Evolutionary conservation across 306 rosid genomes (phyloP).

Genomic region (Prinsepia uniflora): DNA sequence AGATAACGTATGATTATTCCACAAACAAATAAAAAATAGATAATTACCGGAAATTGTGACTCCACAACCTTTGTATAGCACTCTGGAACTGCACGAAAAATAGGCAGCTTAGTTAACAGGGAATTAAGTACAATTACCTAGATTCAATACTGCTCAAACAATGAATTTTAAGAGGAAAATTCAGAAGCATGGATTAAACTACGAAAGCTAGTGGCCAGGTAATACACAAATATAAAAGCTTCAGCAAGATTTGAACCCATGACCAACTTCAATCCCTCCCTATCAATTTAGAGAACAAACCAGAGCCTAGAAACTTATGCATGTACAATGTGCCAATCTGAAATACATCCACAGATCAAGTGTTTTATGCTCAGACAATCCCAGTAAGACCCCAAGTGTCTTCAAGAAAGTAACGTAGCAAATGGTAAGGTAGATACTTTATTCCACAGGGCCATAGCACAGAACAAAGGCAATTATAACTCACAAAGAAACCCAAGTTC

Average conservation of each 20-base stretch:
- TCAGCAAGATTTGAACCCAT: slow-evolving; percentile 4
- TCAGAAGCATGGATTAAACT: not conserved
- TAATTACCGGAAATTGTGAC: slow-evolving; percentile 68
- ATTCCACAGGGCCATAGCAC: not conserved
- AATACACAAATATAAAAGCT: not conserved
- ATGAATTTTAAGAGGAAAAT: not conserved
- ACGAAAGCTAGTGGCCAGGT: not conserved
- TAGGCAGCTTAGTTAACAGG: slow-evolving; percentile 19
- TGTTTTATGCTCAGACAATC: not conserved
- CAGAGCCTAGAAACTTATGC: not conserved
- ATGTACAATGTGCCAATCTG: not conserved
- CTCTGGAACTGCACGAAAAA: slow-evolving; percentile 67
- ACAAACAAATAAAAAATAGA: slow-evolving; percentile 13
- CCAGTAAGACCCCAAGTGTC: not conserved
- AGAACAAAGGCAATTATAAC: not conserved
- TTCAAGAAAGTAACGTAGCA: not conserved
- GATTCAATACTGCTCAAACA: not conserved
- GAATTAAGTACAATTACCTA: not conserved
- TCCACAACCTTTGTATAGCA: slow-evolving; percentile 72
- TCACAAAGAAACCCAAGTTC: not conserved
- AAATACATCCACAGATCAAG: not conserved
- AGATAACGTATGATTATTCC: not conserved
- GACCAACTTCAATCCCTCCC: not conserved
- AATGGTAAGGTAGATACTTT: not conserved
- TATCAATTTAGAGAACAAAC: not conserved